Evolutionary conservation across 495 filamentous ascomycete species (phyloP).

Genomic region (Pyrenopolyporus hunteri): DNA sequence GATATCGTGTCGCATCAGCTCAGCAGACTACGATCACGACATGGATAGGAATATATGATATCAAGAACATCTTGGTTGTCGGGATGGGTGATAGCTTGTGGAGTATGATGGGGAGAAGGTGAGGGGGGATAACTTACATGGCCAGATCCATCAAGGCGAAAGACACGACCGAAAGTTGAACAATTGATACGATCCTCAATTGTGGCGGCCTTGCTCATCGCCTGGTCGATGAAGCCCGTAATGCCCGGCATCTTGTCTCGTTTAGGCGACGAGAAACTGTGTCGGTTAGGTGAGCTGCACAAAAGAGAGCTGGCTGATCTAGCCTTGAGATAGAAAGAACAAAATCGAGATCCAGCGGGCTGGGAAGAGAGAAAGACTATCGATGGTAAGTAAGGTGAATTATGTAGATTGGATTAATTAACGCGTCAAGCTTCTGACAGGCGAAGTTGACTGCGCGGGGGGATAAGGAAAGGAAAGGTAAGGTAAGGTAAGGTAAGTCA

Average conservation of each 20-base stretch:
- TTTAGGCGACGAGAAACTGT: slow-evolving; percentile 5
- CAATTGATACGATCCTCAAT: slow-evolving; percentile 47
- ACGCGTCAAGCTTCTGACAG: neutral
- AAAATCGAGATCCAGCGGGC: neutral
- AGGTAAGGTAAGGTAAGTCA: slow-evolving; percentile 4
- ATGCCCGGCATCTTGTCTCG: slow-evolving; percentile 20
- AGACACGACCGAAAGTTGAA: slow-evolving; percentile 69
- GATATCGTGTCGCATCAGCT: neutral
- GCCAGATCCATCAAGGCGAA: slow-evolving; percentile 72
- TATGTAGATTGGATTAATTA: neutral
- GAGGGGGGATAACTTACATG: slow-evolving; percentile 60
- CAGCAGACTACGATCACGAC: neutral
- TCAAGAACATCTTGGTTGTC: neutral
- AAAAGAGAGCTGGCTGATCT: neutral
- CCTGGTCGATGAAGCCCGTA: slow-evolving; percentile 14
- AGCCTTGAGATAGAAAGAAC: neutral
- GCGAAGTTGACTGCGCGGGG: neutral
- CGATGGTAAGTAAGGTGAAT: slow-evolving; percentile 2
- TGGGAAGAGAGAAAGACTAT: neutral
- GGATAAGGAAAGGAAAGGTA: neutral
- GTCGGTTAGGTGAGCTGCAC: slow-evolving; percentile 9
- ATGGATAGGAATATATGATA: neutral
- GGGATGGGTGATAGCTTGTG: neutral
- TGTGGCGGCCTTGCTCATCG: slow-evolving; percentile 18
- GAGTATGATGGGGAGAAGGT: slow-evolving; percentile 11